Percentiles rank a stretch among this genome's conserved stretches.
Evolutionary conservation across 225 moss, liverwort and hornwort species (phyloP).

Genomic region (Physcomitrellopsis africana): DNA sequence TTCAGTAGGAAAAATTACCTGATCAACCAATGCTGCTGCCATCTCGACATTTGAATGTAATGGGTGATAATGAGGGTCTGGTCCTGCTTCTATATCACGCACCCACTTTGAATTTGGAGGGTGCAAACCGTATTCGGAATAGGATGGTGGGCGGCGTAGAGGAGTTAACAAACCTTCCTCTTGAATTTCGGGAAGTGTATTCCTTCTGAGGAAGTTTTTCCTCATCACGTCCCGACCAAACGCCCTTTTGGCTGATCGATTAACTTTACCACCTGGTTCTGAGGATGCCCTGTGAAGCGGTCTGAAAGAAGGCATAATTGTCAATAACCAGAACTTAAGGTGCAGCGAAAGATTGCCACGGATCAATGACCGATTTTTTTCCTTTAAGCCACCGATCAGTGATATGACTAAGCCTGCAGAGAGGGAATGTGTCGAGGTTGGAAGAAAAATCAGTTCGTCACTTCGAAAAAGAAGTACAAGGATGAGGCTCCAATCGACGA

Average conservation of each 20-base stretch:
- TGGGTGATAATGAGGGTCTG: conserved; percentile 39
- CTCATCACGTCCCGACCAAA: conserved; percentile 49
- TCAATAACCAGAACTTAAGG: conserved; percentile 22
- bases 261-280: conserved; percentile 37
- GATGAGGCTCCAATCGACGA: conserved; percentile 11
- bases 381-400: neutral
- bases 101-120: conserved; percentile 33
- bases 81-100: conserved; percentile 49
- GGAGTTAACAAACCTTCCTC: conserved; percentile 54
- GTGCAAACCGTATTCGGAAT: conserved; percentile 26
- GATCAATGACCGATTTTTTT: conserved; percentile 12
- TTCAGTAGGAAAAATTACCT: conserved; percentile 33
- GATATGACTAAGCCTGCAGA: neutral
- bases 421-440: neutral
- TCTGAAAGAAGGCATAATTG: conserved; percentile 43
- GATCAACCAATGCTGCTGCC: conserved; percentile 59
- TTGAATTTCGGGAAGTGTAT: conserved; percentile 52
- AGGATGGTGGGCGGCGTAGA: conserved; percentile 43
- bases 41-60: conserved; percentile 57
- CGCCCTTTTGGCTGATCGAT: conserved; percentile 28
- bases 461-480: neutral
- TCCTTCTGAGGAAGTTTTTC: conserved; percentile 43
- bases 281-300: conserved; percentile 41
- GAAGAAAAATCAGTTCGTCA: conserved; percentile 1
- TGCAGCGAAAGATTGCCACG: conserved; percentile 14